phyloP scores from a whole-genome alignment of 2,329 filamentous ascomycete genomes.

The Pestalotiopsis sp. region DNA sequence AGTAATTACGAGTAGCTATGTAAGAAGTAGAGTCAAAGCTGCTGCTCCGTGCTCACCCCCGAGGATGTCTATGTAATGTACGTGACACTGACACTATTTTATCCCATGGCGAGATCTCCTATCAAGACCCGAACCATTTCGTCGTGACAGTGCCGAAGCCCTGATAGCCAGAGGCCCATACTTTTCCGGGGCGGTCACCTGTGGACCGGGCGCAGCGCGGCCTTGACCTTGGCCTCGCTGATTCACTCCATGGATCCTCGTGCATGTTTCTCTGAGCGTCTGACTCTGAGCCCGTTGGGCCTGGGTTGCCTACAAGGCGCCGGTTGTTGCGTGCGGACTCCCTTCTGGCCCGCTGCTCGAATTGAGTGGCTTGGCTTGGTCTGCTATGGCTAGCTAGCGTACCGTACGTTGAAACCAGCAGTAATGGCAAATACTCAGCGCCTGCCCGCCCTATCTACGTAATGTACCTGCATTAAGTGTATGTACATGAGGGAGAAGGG shows the following conservation, averaged over 20 bases:
- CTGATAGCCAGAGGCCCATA: not conserved
- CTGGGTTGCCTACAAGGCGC: not conserved
- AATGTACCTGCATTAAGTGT: not conserved
- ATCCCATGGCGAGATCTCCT: not conserved
- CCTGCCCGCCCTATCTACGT: not conserved
- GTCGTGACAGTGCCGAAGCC: slow-evolving; percentile 7
- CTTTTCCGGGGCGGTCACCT: not conserved
- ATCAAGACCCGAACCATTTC: not conserved
- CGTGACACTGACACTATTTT: not conserved
- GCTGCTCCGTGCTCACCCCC: not conserved
- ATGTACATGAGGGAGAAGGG: not conserved
- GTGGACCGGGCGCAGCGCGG: slow-evolving; percentile 1
- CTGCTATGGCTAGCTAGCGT: not conserved
- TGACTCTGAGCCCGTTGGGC: not conserved
- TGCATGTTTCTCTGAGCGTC: not conserved
- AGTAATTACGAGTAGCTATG: not conserved
- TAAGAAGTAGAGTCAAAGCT: not conserved
- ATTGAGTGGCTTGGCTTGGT: not conserved
- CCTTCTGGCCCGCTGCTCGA: not conserved
- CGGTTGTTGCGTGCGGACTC: not conserved
- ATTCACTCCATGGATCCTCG: not conserved
- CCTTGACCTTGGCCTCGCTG: not conserved
- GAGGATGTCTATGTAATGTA: not conserved
- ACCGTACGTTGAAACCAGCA: not conserved
- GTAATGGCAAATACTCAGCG: not conserved